A percentile compares a stretch with the other conserved stretches of the same genome.
phyloP scores from a whole-genome alignment of 2,329 filamentous ascomycete species.

The Cryphonectria radicalis region DNA sequence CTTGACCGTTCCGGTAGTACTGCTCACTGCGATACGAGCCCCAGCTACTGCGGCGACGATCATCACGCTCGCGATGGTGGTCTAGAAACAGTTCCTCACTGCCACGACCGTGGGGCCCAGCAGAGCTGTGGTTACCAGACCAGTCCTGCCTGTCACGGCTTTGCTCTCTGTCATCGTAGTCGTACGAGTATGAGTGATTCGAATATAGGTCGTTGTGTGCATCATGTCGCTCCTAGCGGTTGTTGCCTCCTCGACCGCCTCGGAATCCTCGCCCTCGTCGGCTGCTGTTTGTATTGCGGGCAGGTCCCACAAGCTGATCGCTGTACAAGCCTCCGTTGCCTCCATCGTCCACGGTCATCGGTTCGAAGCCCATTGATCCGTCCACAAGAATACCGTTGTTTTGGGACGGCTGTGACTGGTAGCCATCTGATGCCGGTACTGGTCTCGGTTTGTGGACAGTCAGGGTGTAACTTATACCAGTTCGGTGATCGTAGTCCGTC shows the following conservation, averaged over 20 bases:
- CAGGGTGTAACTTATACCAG: constrained; percentile 12
- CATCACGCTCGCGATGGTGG: neutral
- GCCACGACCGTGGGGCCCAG: neutral
- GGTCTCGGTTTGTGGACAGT: constrained; percentile 25
- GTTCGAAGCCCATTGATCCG: constrained; percentile 57
- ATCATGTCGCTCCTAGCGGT: constrained; percentile 26
- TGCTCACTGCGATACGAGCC: neutral
- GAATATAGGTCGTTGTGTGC: constrained; percentile 4
- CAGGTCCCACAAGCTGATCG: constrained; percentile 46
- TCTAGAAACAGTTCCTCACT: neutral
- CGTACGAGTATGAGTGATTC: neutral
- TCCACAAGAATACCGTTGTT: constrained; percentile 52
- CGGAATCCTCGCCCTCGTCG: constrained; percentile 26
- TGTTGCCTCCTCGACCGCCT: constrained; percentile 28
- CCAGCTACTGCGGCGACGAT: neutral
- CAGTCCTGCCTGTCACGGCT: constrained; percentile 3
- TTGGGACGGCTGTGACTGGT: constrained; percentile 35
- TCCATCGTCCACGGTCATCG: constrained; percentile 45
- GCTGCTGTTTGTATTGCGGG: constrained; percentile 18
- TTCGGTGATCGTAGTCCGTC: constrained; percentile 35
- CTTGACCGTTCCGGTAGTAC: neutral
- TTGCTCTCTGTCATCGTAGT: neutral
- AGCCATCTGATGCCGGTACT: constrained; percentile 40
- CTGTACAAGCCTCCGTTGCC: constrained; percentile 53
- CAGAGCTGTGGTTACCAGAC: neutral